A percentile compares a stretch with the other conserved stretches of the same genome.
phyloP scores from a whole-genome alignment of 768 basidiomycete genomes.

The Phanerochaete carnosa region DNA sequence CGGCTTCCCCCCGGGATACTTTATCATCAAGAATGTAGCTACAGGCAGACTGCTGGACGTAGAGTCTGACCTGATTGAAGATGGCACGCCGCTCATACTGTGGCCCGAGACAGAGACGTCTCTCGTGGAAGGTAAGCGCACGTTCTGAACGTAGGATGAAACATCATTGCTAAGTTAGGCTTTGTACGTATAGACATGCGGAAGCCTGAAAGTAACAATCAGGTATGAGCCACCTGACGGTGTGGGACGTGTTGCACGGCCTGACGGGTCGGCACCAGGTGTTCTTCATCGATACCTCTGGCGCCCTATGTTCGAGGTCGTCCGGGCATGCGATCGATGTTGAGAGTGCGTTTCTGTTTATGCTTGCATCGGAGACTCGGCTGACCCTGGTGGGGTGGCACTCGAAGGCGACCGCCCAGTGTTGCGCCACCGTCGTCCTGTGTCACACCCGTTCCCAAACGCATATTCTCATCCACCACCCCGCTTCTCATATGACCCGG shows the following conservation, averaged over 20 bases:
- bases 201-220: conserved; percentile 68
- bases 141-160: not conserved
- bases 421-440: conserved; percentile 72
- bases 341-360: conserved; percentile 46
- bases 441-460: conserved; percentile 78
- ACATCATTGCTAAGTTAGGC: not conserved
- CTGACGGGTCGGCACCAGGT: conserved; percentile 43
- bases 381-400: too few relatives aligned
- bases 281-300: conserved; percentile 79
- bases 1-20: conserved; percentile 50
- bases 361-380: not conserved
- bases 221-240: conserved; percentile 37
- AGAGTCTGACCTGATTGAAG: conserved; percentile 45
- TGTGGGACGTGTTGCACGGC: not conserved
- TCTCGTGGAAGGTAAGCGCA: conserved; percentile 64
- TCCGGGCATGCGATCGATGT: conserved; percentile 83
- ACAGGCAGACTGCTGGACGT: conserved; percentile 59
- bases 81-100: conserved; percentile 60
- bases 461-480: conserved; percentile 74
- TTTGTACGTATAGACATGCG: conserved; percentile 49
- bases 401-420: conserved; percentile 59
- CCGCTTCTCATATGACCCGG: conserved; percentile 54
- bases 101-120: conserved; percentile 75
- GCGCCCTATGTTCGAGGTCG: conserved; percentile 72
- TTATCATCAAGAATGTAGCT: conserved; percentile 55